Evolutionary conservation across 2,329 filamentous ascomycete species (phyloP).

Genomic region (Calonectria pauciramosa): DNA sequence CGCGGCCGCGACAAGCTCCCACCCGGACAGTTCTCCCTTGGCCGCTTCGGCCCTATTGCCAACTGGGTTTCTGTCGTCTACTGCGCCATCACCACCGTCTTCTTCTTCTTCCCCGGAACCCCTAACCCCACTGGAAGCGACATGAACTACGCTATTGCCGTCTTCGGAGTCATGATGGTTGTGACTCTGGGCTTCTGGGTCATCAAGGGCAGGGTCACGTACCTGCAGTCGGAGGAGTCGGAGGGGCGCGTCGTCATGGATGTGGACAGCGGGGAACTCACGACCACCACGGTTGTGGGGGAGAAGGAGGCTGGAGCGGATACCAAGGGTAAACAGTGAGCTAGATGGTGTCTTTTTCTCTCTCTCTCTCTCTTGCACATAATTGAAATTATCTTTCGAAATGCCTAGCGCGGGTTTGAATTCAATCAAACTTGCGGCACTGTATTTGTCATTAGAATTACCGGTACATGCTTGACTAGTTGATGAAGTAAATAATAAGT

Average conservation of each 20-base stretch:
- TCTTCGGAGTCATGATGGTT: conserved; percentile 68
- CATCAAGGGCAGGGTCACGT: conserved; percentile 58
- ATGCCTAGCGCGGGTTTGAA: background rate
- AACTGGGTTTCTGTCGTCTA: conserved; percentile 66
- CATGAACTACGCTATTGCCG: conserved; percentile 71
- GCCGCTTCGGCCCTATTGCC: conserved; percentile 56
- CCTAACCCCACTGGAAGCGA: conserved; percentile 62
- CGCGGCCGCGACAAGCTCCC: conserved; percentile 67
- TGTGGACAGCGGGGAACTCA: conserved; percentile 32
- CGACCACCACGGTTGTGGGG: conserved; percentile 19
- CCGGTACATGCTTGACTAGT: background rate
- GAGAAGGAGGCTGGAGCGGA: conserved; percentile 26
- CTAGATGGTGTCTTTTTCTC: background rate
- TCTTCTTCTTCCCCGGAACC: conserved; percentile 66
- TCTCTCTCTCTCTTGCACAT: conserved; percentile 22
- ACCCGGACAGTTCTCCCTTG: conserved; percentile 60
- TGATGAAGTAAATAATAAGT: background rate
- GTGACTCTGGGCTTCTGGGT: conserved; percentile 66
- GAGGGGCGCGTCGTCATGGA: conserved; percentile 42
- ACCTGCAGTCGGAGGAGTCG: conserved; percentile 46
- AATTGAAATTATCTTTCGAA: background rate
- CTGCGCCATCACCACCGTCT: conserved; percentile 65
- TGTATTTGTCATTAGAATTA: conserved; percentile 4
- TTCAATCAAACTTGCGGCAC: background rate
- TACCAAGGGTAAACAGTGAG: background rate